Evolutionary conservation across 306 rosid genomes (phyloP).

Genomic region (Lathyrus sativus): DNA sequence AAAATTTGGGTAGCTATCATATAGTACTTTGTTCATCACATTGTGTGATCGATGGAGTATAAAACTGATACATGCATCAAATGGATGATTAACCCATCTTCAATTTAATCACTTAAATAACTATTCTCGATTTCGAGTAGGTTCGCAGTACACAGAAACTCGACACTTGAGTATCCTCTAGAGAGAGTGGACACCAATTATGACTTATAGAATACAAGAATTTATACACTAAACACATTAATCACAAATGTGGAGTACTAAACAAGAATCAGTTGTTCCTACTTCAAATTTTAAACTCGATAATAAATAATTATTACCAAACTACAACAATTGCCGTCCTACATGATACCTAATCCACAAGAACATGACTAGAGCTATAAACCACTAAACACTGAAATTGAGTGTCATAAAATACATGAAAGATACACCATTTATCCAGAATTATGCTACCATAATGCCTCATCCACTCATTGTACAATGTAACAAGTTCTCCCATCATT

Average conservation of each 20-base stretch:
- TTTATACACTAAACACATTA: conserved; percentile 47
- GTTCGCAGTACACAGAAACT: too few species aligned
- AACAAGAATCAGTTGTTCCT: conserved; percentile 57
- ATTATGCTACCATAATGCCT: conserved; percentile 17
- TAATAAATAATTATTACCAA: conserved; percentile 50
- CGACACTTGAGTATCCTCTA: too few species aligned
- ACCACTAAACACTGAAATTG: conserved; percentile 37
- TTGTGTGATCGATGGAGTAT: too few species aligned
- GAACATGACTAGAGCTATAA: conserved; percentile 51
- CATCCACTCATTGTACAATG: conserved; percentile 31
- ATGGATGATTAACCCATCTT: too few species aligned
- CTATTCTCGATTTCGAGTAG: too few species aligned
- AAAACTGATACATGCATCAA: too few species aligned
- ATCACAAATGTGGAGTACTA: conserved; percentile 49
- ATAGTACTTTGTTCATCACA: too few species aligned
- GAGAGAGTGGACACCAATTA: background rate
- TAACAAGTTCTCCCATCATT: conserved; percentile 36
- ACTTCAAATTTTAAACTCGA: conserved; percentile 47
- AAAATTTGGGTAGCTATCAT: too few species aligned
- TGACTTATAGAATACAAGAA: conserved; percentile 30
- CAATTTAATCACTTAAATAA: too few species aligned
- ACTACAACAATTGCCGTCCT: conserved; percentile 54
- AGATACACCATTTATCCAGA: conserved; percentile 40
- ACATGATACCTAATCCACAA: conserved; percentile 44
- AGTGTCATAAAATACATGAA: conserved; percentile 48